These are phyloP conservation scores for Diospyros lotus DNA, from an alignment of 148 eudicot genomes.

Conservation along the genomic window DNA sequence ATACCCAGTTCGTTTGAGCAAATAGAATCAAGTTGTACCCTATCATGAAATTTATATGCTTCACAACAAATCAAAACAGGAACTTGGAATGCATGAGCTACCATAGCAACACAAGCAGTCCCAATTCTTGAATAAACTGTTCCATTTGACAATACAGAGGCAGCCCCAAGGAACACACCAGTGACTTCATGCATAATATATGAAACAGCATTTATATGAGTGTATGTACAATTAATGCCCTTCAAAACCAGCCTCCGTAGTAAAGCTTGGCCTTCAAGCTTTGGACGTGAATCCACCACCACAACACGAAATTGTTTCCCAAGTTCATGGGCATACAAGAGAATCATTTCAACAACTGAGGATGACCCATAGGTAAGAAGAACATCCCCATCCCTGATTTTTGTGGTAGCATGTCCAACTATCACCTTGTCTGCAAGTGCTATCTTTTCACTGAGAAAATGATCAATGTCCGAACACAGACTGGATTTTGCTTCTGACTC, in stretches of 20 bases:
- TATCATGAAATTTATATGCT: slow-evolving; percentile 90
- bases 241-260: slow-evolving; percentile 63
- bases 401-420: slow-evolving; percentile 61
- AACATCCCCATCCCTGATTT: slow-evolving; percentile 77
- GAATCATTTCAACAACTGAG: slow-evolving; percentile 69
- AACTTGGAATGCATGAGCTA: slow-evolving; percentile 78
- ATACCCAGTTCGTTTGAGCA: slow-evolving; percentile 90
- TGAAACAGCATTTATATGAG: slow-evolving; percentile 86
- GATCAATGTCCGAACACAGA: slow-evolving; percentile 61
- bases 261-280: slow-evolving; percentile 73
- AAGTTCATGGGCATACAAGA: slow-evolving; percentile 65
- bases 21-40: slow-evolving; percentile 93
- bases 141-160: slow-evolving; percentile 84
- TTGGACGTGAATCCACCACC: slow-evolving; percentile 89
- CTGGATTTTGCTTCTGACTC: slow-evolving; percentile 69
- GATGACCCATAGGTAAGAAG: slow-evolving; percentile 80
- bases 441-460: slow-evolving; percentile 69
- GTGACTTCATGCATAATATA: slow-evolving; percentile 94
- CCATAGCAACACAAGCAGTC: slow-evolving; percentile 94
- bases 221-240: slow-evolving; percentile 84
- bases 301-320: slow-evolving; percentile 82
- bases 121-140: slow-evolving; percentile 86
- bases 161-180: slow-evolving; percentile 73
- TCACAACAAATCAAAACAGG: slow-evolving; percentile 92
- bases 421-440: slow-evolving; percentile 73